A percentile compares a stretch with the other conserved stretches of the same genome.
These are phyloP conservation scores for Juncus effusus DNA, from an alignment of 176 grass and related monocot species.

Conservation along the genomic window DNA sequence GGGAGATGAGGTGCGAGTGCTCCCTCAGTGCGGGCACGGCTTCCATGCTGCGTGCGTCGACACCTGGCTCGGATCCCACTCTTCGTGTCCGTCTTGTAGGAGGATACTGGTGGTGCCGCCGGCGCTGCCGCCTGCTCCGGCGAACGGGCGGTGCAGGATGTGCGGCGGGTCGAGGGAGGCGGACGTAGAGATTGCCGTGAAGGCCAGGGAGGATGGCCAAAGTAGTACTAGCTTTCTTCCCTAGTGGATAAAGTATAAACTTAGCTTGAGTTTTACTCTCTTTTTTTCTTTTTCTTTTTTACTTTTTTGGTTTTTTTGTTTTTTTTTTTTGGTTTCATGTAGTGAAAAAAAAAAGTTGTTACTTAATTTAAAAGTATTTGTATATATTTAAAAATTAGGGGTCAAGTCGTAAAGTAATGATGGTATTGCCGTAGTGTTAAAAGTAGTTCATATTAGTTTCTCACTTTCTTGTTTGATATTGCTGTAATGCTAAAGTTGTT, in stretches of 20 bases:
- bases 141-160: conserved; percentile 47
- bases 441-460: neutral
- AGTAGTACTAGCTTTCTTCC: conserved; percentile 52
- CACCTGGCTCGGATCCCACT: conserved; percentile 61
- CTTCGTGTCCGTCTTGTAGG: conserved; percentile 73
- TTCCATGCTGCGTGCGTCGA: conserved; percentile 71
- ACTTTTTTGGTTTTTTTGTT: conserved; percentile 1
- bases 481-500: conserved; percentile 10
- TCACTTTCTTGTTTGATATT: neutral
- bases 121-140: conserved; percentile 17
- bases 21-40: conserved; percentile 61
- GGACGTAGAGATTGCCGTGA: conserved; percentile 33
- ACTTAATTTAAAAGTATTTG: conserved; percentile 15
- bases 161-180: conserved; percentile 43
- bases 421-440: no score
- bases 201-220: conserved; percentile 23
- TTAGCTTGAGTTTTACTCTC: conserved; percentile 8
- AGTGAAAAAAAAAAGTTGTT: conserved; percentile 4
- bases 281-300: neutral
- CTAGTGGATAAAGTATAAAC: conserved; percentile 33
- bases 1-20: conserved; percentile 63
- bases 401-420: conserved; percentile 21
- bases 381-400: conserved; percentile 25
- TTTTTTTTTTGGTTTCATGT: conserved; percentile 9
- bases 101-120: conserved; percentile 45